Conservation (phyloP, 352 stramenopile genomes). For the Thalassiosira mediterranea region DNA sequence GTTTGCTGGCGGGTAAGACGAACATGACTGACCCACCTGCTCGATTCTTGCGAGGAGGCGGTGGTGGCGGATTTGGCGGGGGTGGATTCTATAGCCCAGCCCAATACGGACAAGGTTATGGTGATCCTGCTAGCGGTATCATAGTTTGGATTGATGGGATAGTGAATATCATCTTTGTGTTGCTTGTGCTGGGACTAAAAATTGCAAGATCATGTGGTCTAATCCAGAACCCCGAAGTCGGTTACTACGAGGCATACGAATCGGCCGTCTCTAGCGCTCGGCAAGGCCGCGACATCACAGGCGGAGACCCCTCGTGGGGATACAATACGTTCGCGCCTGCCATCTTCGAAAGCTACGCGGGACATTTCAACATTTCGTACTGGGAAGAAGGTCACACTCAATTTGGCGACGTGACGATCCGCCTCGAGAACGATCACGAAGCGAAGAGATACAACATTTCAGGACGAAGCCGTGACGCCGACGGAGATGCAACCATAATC, state of each 20-base stretch:
- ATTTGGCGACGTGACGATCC: background rate
- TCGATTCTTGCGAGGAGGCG: background rate
- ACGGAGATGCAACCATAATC: constrained; percentile 22
- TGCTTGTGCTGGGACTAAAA: background rate
- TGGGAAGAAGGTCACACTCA: background rate
- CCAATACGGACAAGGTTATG: background rate
- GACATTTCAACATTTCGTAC: background rate
- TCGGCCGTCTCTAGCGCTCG: background rate
- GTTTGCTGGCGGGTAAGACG: no score
- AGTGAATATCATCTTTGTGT: background rate
- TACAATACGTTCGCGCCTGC: background rate
- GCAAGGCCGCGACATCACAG: no score
- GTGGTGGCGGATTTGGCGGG: background rate
- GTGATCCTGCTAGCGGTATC: no score
- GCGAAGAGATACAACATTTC: constrained; percentile 16
- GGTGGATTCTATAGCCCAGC: background rate
- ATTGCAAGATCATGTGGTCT: no score
- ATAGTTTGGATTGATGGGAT: background rate
- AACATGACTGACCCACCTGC: no score
- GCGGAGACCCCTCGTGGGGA: no score
- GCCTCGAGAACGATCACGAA: constrained; percentile 2
- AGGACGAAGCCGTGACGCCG: constrained; percentile 22
- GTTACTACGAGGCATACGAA: background rate
- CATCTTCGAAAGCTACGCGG: background rate
- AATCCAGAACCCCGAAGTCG: background rate